Evolutionary conservation across 768 basidiomycete genomes (phyloP).

Genomic region (Lepiota subincarnata): DNA sequence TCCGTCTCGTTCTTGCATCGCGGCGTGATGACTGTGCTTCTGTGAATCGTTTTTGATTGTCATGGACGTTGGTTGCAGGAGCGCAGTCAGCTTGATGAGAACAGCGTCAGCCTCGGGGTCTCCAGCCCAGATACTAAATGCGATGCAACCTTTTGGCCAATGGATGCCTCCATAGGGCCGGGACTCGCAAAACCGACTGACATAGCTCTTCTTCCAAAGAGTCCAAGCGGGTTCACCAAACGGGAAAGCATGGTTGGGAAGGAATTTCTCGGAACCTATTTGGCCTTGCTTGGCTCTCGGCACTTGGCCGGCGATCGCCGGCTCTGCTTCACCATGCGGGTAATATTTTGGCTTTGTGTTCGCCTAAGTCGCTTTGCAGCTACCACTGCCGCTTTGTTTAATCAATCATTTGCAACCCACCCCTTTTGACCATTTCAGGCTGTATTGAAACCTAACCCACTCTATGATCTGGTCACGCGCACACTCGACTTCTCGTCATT

Average conservation of each 20-base stretch:
- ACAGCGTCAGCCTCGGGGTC: constrained; percentile 6
- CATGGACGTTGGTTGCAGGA: constrained; percentile 60
- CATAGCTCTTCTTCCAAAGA: constrained; percentile 7
- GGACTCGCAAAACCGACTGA: constrained; percentile 15
- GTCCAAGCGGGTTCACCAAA: constrained; percentile 10
- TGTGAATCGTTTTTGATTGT: constrained; percentile 77
- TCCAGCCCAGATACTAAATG: constrained; percentile 12
- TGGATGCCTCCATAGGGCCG: constrained; percentile 57
- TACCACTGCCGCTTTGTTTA: too few relatives aligned
- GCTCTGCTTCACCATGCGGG: neutral
- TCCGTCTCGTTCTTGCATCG: constrained; percentile 70
- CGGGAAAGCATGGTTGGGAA: constrained; percentile 5
- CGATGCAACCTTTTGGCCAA: constrained; percentile 49
- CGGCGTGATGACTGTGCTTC: constrained; percentile 79
- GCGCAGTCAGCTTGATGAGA: constrained; percentile 49
- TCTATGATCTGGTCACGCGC: neutral
- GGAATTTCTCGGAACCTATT: neutral
- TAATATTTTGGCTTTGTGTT: too few relatives aligned
- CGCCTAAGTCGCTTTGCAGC: too few relatives aligned
- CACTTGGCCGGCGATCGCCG: constrained; percentile 5
- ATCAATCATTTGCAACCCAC: too few relatives aligned
- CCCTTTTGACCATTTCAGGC: constrained; percentile 8
- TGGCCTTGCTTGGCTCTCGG: constrained; percentile 1
- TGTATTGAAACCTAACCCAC: neutral
- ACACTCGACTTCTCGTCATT: neutral